Percentiles rank a stretch among this genome's conserved stretches.
phyloP scores from a whole-genome alignment of 768 basidiomycete genomes.

The Suillus tomentosus region DNA sequence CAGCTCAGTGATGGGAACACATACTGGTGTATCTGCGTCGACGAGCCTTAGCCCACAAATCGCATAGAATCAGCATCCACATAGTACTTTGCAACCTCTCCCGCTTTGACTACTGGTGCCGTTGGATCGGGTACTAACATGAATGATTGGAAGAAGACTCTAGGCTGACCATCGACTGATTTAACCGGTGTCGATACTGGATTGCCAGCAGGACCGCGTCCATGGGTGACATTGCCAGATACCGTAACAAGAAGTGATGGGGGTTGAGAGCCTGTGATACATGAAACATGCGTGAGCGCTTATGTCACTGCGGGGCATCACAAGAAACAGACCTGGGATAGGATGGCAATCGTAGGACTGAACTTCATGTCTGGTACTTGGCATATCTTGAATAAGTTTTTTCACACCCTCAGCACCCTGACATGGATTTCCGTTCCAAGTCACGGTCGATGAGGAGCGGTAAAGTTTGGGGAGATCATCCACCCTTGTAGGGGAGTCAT shows the following conservation, averaged over 20 bases:
- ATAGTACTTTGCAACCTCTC: slow-evolving; percentile 82
- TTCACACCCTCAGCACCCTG: slow-evolving; percentile 71
- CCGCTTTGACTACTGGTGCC: slow-evolving; percentile 62
- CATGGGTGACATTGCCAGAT: slow-evolving; percentile 77
- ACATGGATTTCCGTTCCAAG: slow-evolving; percentile 85
- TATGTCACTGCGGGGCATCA: background rate
- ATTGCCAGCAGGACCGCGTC: slow-evolving; percentile 59
- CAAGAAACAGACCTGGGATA: slow-evolving; percentile 63
- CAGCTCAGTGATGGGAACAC: background rate
- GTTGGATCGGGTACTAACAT: slow-evolving; percentile 77
- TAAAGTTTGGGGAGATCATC: slow-evolving; percentile 83
- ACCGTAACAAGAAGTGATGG: slow-evolving; percentile 80
- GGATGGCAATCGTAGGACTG: slow-evolving; percentile 91
- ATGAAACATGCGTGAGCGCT: background rate
- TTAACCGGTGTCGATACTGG: slow-evolving; percentile 49
- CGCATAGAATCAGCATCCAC: slow-evolving; percentile 77
- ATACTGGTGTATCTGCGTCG: background rate
- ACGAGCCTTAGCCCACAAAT: slow-evolving; percentile 63
- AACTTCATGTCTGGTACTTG: slow-evolving; percentile 79
- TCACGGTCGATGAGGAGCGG: slow-evolving; percentile 70
- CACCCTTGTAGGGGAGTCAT: slow-evolving; percentile 77
- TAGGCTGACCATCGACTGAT: slow-evolving; percentile 72
- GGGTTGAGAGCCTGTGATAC: slow-evolving; percentile 64
- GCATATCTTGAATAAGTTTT: slow-evolving; percentile 71
- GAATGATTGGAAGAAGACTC: slow-evolving; percentile 88